phyloP scores from a whole-genome alignment of 2,329 filamentous ascomycete species.

The Aureobasidium sp. region DNA sequence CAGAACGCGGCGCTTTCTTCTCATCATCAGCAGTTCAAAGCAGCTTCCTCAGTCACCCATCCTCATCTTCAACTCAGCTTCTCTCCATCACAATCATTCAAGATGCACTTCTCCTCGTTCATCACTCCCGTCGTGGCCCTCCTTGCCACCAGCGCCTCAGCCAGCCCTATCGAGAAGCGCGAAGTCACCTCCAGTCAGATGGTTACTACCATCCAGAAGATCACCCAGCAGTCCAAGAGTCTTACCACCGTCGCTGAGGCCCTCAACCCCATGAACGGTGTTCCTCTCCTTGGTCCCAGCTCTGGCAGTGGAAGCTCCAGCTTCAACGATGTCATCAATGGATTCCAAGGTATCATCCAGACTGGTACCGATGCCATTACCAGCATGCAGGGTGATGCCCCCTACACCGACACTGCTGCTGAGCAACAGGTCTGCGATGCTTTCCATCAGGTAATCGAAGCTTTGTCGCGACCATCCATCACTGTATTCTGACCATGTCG shows the following conservation, averaged over 20 bases:
- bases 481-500: neutral
- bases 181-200: conserved; percentile 11
- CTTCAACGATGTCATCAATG: conserved; percentile 26
- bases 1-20: neutral
- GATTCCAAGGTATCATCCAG: conserved; percentile 27
- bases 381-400: conserved; percentile 19
- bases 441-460: conserved; percentile 22
- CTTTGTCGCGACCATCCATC: too few species aligned
- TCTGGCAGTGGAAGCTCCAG: neutral
- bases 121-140: conserved; percentile 3
- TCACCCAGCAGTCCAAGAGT: conserved; percentile 15
- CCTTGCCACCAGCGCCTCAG: neutral
- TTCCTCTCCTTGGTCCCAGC: conserved; percentile 1
- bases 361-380: conserved; percentile 20
- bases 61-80: neutral
- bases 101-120: neutral
- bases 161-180: conserved; percentile 14
- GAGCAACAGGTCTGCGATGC: conserved; percentile 23
- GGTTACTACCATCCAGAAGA: conserved; percentile 15
- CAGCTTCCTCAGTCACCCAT: neutral
- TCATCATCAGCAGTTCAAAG: neutral
- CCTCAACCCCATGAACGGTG: conserved; percentile 1
- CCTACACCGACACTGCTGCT: conserved; percentile 17
- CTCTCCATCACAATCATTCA: neutral
- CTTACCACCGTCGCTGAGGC: conserved; percentile 7